phyloP scores from a whole-genome alignment of 176 grass and related monocot genomes.

The Aegilops longissima region DNA sequence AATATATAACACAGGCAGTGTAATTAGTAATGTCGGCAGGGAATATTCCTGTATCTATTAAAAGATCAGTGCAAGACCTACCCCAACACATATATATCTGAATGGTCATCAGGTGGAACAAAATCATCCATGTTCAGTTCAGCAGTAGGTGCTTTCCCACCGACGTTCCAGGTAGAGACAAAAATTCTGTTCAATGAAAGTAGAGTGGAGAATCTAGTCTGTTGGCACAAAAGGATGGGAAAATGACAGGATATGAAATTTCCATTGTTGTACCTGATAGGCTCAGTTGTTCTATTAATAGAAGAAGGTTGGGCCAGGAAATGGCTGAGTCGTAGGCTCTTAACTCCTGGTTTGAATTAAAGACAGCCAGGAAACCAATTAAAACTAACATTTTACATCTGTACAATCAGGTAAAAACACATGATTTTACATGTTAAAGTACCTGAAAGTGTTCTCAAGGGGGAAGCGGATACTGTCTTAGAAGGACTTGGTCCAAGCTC shows the following conservation, averaged over 20 bases:
- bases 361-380: conserved; percentile 3
- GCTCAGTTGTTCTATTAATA: conserved; percentile 52
- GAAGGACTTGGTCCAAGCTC: conserved; percentile 45
- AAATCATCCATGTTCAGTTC: conserved; percentile 69
- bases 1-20: background rate
- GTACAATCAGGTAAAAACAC: background rate
- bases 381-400: background rate
- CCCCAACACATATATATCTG: conserved; percentile 96
- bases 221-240: background rate
- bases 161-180: conserved; percentile 95
- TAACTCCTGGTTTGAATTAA: conserved; percentile 50
- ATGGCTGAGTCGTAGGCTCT: conserved; percentile 52
- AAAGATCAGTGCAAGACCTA: conserved; percentile 25
- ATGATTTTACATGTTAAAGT: conserved; percentile 7
- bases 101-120: conserved; percentile 66
- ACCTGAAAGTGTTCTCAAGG: conserved; percentile 60
- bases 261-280: conserved; percentile 51
- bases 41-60: background rate
- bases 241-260: background rate
- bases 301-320: conserved; percentile 48
- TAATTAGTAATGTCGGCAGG: background rate
- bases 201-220: background rate
- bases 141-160: conserved; percentile 77
- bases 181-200: conserved; percentile 62
- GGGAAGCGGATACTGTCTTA: conserved; percentile 49